phyloP scores from a whole-genome alignment of 1,284 basidiomycete genomes.

The Rhodotorula sp. region DNA sequence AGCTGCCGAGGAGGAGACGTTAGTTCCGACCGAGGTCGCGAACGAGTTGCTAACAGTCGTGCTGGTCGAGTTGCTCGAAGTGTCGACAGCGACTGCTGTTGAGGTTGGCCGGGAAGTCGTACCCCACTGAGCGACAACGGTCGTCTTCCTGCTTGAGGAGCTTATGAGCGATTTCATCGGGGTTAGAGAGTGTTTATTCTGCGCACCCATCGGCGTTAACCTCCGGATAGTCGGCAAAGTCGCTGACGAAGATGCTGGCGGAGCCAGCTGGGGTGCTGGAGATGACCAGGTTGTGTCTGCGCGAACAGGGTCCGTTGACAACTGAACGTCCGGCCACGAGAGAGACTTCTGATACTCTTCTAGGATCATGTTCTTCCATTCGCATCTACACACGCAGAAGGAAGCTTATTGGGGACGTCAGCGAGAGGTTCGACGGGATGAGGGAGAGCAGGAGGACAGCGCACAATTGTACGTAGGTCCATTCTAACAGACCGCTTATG shows the following conservation, averaged over 20 bases:
- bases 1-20: background rate
- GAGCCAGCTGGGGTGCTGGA: background rate
- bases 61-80: background rate
- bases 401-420: background rate
- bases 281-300: background rate
- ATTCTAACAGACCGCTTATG: too few species aligned
- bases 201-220: too few species aligned
- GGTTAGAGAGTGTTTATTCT: too few species aligned
- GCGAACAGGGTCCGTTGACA: background rate
- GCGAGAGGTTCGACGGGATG: background rate
- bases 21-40: background rate
- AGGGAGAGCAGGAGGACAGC: background rate
- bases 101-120: background rate
- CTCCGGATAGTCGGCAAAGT: too few species aligned
- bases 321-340: background rate
- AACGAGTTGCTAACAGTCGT: background rate
- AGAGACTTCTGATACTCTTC: too few species aligned
- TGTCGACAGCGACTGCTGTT: background rate
- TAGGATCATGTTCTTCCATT: background rate
- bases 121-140: background rate
- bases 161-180: too few species aligned
- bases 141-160: background rate
- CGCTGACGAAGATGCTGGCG: too few species aligned
- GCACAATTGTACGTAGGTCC: background rate
- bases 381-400: background rate